These are phyloP conservation scores for Agaricus subrufescens DNA, from an alignment of 768 basidiomycete species.

Conservation along the genomic window DNA sequence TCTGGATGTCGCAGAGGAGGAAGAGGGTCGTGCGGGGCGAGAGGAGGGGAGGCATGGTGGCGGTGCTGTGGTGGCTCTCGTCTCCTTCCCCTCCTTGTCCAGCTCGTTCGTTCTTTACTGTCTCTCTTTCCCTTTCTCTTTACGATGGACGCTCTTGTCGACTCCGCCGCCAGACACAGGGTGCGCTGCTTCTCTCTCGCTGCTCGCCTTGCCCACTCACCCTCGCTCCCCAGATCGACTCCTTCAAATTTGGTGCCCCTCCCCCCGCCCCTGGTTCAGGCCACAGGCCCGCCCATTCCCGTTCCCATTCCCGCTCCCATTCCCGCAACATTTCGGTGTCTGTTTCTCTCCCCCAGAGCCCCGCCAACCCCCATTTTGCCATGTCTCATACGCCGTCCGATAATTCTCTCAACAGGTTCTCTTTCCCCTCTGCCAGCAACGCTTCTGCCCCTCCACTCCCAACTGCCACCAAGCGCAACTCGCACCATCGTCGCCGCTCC, in stretches of 20 bases:
- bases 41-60: slow-evolving; percentile 20
- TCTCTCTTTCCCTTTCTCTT: slow-evolving; percentile 26
- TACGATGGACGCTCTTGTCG: slow-evolving; percentile 14
- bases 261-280: slow-evolving; percentile 33
- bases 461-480: slow-evolving; percentile 50
- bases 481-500: slow-evolving; percentile 81
- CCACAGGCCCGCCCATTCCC: slow-evolving; percentile 69
- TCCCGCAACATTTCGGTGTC: slow-evolving; percentile 33
- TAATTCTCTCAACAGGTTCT: slow-evolving; percentile 10
- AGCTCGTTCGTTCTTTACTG: slow-evolving; percentile 27
- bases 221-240: slow-evolving; percentile 49
- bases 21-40: slow-evolving; percentile 47
- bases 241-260: slow-evolving; percentile 63
- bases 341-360: slow-evolving; percentile 30
- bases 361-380: slow-evolving; percentile 21
- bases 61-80: slow-evolving; percentile 7
- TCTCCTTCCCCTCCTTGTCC: slow-evolving; percentile 12
- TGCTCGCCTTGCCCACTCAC: neutral
- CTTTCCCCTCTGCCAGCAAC: slow-evolving; percentile 18
- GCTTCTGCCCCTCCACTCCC: slow-evolving; percentile 27
- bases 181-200: slow-evolving; percentile 20
- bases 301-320: slow-evolving; percentile 50
- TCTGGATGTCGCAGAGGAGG: slow-evolving; percentile 84
- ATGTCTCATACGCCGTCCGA: slow-evolving; percentile 17
- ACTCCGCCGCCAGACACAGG: slow-evolving; percentile 36